These are phyloP conservation scores for Beauveria medogensis DNA, from an alignment of 2,329 filamentous ascomycete genomes.

Conservation along the genomic window DNA sequence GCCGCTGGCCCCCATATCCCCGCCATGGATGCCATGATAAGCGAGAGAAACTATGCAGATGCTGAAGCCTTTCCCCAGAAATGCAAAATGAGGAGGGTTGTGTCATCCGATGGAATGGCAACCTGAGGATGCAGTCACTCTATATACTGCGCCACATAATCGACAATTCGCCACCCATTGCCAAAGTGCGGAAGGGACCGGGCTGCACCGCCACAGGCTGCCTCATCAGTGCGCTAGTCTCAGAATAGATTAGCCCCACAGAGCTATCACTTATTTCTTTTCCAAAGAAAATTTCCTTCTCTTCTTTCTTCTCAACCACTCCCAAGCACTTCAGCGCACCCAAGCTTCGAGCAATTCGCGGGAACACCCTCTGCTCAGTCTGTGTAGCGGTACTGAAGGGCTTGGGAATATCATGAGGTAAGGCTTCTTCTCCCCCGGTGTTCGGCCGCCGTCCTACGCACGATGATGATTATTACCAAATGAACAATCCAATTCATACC, in stretches of 20 bases:
- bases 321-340: conserved; percentile 8
- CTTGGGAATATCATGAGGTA: conserved; percentile 4
- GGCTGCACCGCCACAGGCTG: conserved; percentile 28
- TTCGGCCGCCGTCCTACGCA: neutral
- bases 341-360: neutral
- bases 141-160: conserved; percentile 14
- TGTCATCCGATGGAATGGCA: neutral
- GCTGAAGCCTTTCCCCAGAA: conserved; percentile 16
- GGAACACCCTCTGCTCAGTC: neutral
- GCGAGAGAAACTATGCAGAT: conserved; percentile 14
- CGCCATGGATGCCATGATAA: conserved; percentile 47
- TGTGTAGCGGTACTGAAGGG: neutral
- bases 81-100: conserved; percentile 16
- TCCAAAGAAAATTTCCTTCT: conserved; percentile 7
- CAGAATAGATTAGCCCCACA: conserved; percentile 17
- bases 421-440: neutral
- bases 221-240: conserved; percentile 17
- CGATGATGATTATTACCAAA: conserved; percentile 31
- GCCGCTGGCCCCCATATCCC: conserved; percentile 50
- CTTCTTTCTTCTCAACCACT: conserved; percentile 13
- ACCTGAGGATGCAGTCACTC: conserved; percentile 13
- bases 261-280: conserved; percentile 7
- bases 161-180: conserved; percentile 19
- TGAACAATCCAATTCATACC: conserved; percentile 60
- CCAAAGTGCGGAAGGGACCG: conserved; percentile 17